Conservation (phyloP, 192 early-diverging fungal genomes). For the Podila minutissima region DNA sequence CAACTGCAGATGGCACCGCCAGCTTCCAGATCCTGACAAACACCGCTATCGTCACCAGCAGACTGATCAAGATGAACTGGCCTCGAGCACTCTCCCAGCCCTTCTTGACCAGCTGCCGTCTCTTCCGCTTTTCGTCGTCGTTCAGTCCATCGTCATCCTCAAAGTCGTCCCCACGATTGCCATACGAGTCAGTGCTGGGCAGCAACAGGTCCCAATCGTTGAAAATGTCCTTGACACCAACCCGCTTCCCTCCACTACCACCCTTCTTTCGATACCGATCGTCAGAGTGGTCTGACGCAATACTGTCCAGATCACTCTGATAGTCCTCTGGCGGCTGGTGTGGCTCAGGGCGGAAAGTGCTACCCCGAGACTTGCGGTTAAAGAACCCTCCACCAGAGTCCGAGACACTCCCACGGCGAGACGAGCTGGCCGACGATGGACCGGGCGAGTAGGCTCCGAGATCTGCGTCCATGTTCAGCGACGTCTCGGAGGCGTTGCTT, state of each 20-base stretch:
- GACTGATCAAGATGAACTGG: constrained; percentile 21
- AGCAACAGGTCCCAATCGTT: constrained; percentile 45
- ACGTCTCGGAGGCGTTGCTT: constrained; percentile 43
- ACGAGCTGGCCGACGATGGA: constrained; percentile 16
- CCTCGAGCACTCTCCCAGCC: constrained; percentile 43
- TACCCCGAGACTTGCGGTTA: constrained; percentile 18
- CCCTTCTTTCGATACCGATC: neutral
- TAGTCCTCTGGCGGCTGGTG: constrained; percentile 33
- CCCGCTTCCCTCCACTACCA: neutral
- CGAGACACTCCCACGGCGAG: constrained; percentile 32
- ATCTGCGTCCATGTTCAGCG: constrained; percentile 34
- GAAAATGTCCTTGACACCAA: constrained; percentile 23
- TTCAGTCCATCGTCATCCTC: constrained; percentile 45
- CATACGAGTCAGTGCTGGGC: constrained; percentile 25
- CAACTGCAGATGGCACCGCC: constrained; percentile 30
- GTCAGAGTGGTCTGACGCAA: constrained; percentile 13
- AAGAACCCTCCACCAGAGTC: constrained; percentile 41
- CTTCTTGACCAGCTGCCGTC: constrained; percentile 26
- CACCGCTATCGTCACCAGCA: constrained; percentile 13
- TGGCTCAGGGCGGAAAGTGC: constrained; percentile 36
- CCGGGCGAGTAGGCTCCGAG: constrained; percentile 1
- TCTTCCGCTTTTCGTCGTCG: constrained; percentile 40
- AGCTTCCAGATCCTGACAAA: constrained; percentile 50
- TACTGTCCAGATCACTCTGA: neutral
- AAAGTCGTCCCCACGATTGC: constrained; percentile 4